Conservation (phyloP, 148 eudicot species). For the Spergularia marina region DNA sequence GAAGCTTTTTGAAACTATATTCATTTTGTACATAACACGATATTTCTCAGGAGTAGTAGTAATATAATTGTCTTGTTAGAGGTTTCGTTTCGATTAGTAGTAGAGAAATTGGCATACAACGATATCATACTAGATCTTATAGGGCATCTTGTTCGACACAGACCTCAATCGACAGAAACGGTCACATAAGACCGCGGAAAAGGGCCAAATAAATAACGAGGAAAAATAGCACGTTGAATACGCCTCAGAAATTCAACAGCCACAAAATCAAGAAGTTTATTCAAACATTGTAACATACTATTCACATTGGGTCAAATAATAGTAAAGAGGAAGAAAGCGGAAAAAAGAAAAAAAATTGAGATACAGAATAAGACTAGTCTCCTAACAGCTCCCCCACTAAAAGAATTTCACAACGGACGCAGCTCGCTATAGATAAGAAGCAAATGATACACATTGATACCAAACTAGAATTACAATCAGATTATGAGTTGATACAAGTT, state of each 20-base stretch:
- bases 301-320: background rate
- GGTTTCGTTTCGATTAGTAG: no score
- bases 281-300: no score
- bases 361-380: background rate
- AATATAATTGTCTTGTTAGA: background rate
- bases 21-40: slow-evolving; percentile 19
- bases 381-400: slow-evolving; percentile 10
- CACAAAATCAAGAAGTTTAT: no score
- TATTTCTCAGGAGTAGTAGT: background rate
- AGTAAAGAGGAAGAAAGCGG: background rate
- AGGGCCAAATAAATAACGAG: no score
- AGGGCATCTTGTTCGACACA: background rate
- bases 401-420: background rate
- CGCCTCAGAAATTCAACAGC: no score
- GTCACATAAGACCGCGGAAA: no score
- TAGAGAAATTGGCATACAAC: no score
- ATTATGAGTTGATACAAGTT: background rate
- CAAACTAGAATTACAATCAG: background rate
- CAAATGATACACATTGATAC: slow-evolving; percentile 12
- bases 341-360: background rate
- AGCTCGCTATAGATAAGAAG: background rate
- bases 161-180: no score
- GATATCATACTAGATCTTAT: no score
- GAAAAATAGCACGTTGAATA: no score
- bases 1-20: background rate